Evolutionary conservation across 2,329 filamentous ascomycete species (phyloP), one percentile per base, ranked within the genome.

Genomic region (Pseudopyricularia cyperi): DNA sequence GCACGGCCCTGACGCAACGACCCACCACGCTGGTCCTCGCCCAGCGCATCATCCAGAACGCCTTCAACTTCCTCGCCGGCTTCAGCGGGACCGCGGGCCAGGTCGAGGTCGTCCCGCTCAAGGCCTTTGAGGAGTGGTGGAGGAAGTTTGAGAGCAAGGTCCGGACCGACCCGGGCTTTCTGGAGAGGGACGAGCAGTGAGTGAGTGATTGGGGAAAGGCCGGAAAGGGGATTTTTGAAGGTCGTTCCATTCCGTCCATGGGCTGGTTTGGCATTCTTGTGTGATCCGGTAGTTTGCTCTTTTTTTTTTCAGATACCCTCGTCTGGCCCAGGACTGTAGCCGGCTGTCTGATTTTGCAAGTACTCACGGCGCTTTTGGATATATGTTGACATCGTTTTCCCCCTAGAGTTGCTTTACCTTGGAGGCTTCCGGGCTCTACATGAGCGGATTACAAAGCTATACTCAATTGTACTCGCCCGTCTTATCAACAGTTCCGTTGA

Each of bases 41-140:
- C 30, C 89, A 97, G 68, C 76, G 88, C 57, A 96, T 98, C 60
- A 97, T 98, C 61, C 85, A 88, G 60, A 95, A 96, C 66, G 93
- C 91, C 14, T 98, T 97, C 68, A 96, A 98, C 68, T 97, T 95
- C 65, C 73, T 98, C 53, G 82, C 91, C 3, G 86, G 89, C 60
- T 97, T 95, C 72, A 87, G 85, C 54, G 80, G 81, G 35, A 76
- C 48, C 51, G 72, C 73, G 2, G 75, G 74, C 2, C 70, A 71
- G 26, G 79, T 85, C 46, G 91, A 97, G 65, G 85, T 94, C 12
- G 87, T 98, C 24, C 90, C 93, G n/a, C 69, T 98, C 57, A 93
- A 87, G 69, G 88, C 87, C 5, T 98, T 98, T 65, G 85, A 94
- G 69, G 89, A 95, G 54, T 98, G 94, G 93, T 98, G 94, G 93